Percentiles rank a stretch among this genome's conserved stretches.
phyloP scores from a whole-genome alignment of 2,329 filamentous ascomycete genomes.

The Orbilia oligospora region DNA sequence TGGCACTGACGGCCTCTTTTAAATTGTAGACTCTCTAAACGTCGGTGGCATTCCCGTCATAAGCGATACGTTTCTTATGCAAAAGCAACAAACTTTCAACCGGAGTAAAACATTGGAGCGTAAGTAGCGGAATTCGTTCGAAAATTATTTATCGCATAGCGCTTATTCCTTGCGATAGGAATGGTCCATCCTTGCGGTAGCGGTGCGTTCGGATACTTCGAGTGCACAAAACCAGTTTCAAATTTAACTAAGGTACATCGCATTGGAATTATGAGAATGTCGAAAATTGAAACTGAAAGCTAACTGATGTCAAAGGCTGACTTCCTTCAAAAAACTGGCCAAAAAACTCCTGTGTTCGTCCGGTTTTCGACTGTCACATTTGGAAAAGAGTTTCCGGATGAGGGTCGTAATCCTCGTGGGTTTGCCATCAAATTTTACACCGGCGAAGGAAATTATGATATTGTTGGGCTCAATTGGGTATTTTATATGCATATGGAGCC shows the following conservation, averaged over 20 bases:
- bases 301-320: slow-evolving; percentile 65
- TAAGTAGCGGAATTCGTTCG: slow-evolving; percentile 58
- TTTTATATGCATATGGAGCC: slow-evolving; percentile 26
- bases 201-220: slow-evolving; percentile 70
- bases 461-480: slow-evolving; percentile 70
- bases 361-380: slow-evolving; percentile 69
- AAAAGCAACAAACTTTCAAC: slow-evolving; percentile 73
- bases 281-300: not conserved
- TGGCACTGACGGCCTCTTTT: slow-evolving; percentile 53
- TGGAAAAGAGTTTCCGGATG: slow-evolving; percentile 69
- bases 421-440: slow-evolving; percentile 72
- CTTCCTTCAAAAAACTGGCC: slow-evolving; percentile 67
- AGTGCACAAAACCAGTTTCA: slow-evolving; percentile 66
- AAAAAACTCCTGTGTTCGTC: slow-evolving; percentile 68
- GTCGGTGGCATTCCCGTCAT: slow-evolving; percentile 71
- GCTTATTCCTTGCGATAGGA: slow-evolving; percentile 16
- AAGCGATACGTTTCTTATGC: slow-evolving; percentile 71
- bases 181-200: slow-evolving; percentile 65
- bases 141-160: not conserved
- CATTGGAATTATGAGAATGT: not conserved
- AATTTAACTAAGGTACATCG: slow-evolving; percentile 42
- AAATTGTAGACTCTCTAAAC: slow-evolving; percentile 70
- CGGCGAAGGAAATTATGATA: slow-evolving; percentile 70
- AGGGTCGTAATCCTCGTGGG: slow-evolving; percentile 69
- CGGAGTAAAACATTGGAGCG: slow-evolving; percentile 72